Evolutionary conservation across 345 rosid species (phyloP).

Genomic region (Passiflora organensis): DNA sequence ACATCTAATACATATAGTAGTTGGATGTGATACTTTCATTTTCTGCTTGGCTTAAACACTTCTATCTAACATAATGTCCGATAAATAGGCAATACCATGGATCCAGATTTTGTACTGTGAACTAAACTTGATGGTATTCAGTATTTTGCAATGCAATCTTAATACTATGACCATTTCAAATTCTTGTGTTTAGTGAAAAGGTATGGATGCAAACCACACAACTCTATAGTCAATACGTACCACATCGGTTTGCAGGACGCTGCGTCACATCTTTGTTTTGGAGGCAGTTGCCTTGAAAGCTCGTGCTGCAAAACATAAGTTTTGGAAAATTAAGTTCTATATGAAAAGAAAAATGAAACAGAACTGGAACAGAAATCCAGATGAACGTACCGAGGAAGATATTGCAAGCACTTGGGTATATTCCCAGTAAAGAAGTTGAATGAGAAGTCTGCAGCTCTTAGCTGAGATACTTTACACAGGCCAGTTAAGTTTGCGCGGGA

Average conservation of each 20-base stretch:
- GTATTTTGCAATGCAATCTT: too few species aligned
- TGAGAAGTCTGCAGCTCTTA: constrained; percentile 78
- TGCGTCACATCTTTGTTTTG: constrained; percentile 55
- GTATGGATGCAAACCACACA: not conserved
- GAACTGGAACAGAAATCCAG: not conserved
- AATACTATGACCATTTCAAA: too few species aligned
- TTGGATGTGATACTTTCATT: too few species aligned
- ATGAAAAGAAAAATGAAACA: not conserved
- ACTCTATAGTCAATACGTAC: constrained; percentile 31
- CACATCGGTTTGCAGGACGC: constrained; percentile 62
- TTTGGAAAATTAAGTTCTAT: not conserved
- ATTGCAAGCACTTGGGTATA: constrained; percentile 77
- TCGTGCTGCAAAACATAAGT: constrained; percentile 40
- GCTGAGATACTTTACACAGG: constrained; percentile 64
- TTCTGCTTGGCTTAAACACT: too few species aligned
- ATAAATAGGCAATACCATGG: too few species aligned
- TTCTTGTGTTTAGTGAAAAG: too few species aligned
- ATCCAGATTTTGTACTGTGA: too few species aligned
- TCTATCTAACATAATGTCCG: too few species aligned
- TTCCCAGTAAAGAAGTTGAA: constrained; percentile 77
- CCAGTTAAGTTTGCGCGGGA: constrained; percentile 52
- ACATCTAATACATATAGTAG: too few species aligned
- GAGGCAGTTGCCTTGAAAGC: constrained; percentile 94
- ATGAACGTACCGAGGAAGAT: constrained; percentile 63
- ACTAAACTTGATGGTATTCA: too few species aligned